Base-by-base conservation (phyloP, 108 stramenopile species). In the Cylindrotheca fusiformis region DNA sequence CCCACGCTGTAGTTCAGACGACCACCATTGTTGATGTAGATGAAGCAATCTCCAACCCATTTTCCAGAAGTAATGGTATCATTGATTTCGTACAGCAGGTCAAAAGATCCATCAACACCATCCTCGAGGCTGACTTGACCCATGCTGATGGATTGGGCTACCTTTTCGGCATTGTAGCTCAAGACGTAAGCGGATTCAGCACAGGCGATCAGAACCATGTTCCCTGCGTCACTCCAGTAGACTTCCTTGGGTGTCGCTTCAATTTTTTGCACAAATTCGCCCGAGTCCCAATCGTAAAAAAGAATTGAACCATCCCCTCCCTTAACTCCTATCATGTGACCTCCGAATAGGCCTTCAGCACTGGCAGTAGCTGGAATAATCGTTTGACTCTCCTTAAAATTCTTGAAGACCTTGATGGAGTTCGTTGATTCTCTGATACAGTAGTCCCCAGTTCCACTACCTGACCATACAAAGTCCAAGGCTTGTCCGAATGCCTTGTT, bases 41-140 rank as follows among this genome's bases (percentile, higher is more conserved):
- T 93, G 83, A 99, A 97, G 84, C 97, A 98, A 63, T 97, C 99
- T 14, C 99, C 99, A 30, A 98, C 96, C 99, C 99, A 99, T 74
- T 96, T 87, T 49, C 96, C 99, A 44, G 94, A 93, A 22, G 83
- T 83, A 68, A 98, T 91, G 52, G 70, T 91, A 57, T 98, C 96
- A 25, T 64, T 70, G 58, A 98, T 90, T 74, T 98, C 96, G 67
- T 87, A 93, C 50, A 96, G 65, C 54, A 98, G 78, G 47, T 97
- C 96, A 58, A 99, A 98, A 24, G 95, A 84, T 45, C 92, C 97
- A 47, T 97, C 97, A 19, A 99, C 88, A 20, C 99, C 99, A 71
- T 93, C 88, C 61, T 97, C 97, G 5, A 89, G 82, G 65, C 80
- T 80, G n/a, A 90, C 77, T 44, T 83, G 74, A 32, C 95, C 96